Conservation (phyloP, 768 basidiomycete genomes). For the Calocera viscosa region DNA sequence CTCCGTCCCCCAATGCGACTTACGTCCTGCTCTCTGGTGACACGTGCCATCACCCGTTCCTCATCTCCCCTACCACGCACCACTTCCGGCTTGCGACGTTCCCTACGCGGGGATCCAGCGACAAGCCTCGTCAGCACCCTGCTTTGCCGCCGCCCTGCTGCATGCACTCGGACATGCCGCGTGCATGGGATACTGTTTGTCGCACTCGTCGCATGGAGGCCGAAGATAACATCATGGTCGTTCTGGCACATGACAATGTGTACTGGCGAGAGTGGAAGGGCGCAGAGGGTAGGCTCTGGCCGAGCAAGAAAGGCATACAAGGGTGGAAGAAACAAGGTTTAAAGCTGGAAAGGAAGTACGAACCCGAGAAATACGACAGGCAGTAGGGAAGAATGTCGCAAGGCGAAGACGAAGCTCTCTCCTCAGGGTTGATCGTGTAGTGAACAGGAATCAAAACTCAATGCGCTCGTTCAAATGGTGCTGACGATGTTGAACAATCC, state of each 20-base stretch:
- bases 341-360: neutral
- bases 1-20: neutral
- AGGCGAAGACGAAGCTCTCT: too few species aligned
- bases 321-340: neutral
- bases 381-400: neutral
- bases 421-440: too few species aligned
- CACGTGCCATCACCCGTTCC: conserved; percentile 12
- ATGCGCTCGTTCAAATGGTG: too few species aligned
- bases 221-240: conserved; percentile 13
- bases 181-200: conserved; percentile 12
- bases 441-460: too few species aligned
- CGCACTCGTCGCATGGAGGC: conserved; percentile 8
- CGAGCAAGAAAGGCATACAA: neutral
- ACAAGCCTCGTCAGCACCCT: neutral
- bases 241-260: conserved; percentile 13
- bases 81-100: conserved; percentile 8
- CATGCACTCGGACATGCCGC: conserved; percentile 12
- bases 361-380: neutral
- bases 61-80: neutral
- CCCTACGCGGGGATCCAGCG: neutral
- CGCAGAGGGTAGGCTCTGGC: neutral
- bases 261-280: conserved; percentile 1
- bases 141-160: conserved; percentile 12
- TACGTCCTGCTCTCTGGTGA: conserved; percentile 17
- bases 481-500: too few species aligned